Conservation (phyloP, 2,329 filamentous ascomycete genomes). For the Bipolaris bicolor region DNA sequence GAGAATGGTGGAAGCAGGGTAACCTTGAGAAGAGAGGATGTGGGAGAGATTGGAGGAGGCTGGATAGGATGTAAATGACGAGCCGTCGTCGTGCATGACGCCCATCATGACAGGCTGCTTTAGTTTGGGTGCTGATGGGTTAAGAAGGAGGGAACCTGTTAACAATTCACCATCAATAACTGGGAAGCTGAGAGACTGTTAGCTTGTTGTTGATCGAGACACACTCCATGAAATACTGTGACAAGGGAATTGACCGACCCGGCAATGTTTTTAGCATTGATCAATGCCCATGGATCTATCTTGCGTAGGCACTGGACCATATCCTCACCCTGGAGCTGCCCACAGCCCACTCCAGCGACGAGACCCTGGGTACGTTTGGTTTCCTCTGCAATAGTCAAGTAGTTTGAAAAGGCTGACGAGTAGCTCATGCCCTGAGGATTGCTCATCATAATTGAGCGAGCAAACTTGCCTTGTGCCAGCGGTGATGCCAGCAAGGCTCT, state of each 20-base stretch:
- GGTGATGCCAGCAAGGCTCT: constrained; percentile 34
- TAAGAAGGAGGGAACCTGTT: background rate
- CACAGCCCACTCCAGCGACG: constrained; percentile 34
- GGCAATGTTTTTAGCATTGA: constrained; percentile 7
- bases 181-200: background rate
- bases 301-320: constrained; percentile 33
- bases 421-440: constrained; percentile 8
- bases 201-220: background rate
- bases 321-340: constrained; percentile 7
- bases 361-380: constrained; percentile 28
- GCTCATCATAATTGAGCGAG: constrained; percentile 42
- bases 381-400: constrained; percentile 34
- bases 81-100: too few relatives aligned
- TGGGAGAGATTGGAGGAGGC: too few relatives aligned
- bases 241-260: background rate
- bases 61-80: too few relatives aligned
- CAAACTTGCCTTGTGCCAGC: constrained; percentile 34
- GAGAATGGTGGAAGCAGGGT: too few relatives aligned
- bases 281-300: constrained; percentile 30
- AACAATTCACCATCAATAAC: background rate
- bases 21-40: too few relatives aligned
- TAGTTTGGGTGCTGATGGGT: too few relatives aligned
- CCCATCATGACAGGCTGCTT: too few relatives aligned
- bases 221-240: background rate
- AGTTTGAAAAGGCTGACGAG: constrained; percentile 31